Evolutionary conservation across 768 basidiomycete species (phyloP).

Genomic region (Rhodocollybia butyracea): DNA sequence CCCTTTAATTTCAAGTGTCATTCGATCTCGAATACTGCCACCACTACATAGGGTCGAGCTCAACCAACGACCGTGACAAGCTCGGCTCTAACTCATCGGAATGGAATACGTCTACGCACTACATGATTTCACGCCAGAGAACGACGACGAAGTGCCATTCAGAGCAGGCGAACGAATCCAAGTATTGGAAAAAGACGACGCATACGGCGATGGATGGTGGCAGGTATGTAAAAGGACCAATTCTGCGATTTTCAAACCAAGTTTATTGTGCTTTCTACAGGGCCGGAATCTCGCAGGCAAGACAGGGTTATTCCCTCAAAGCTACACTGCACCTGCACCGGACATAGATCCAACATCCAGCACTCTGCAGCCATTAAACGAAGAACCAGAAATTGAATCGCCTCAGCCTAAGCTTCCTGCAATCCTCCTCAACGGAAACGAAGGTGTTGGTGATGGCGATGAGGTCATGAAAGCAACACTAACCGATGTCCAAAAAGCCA

Average conservation of each 20-base stretch:
- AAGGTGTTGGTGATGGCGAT: conserved; percentile 35
- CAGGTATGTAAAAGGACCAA: conserved; percentile 33
- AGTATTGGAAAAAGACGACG: conserved; percentile 90
- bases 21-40: too few relatives aligned
- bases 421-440: conserved; percentile 21
- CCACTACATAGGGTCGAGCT: too few relatives aligned
- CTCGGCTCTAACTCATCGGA: too few relatives aligned
- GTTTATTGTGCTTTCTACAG: conserved; percentile 37
- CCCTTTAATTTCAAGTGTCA: too few relatives aligned
- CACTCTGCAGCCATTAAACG: conserved; percentile 41
- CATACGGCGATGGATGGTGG: conserved; percentile 97
- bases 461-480: conserved; percentile 84
- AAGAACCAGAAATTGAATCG: conserved; percentile 43
- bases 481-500: conserved; percentile 88
- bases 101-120: conserved; percentile 87
- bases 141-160: conserved; percentile 91
- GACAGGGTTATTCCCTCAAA: conserved; percentile 88
- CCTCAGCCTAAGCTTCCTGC: conserved; percentile 26
- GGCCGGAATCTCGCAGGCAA: conserved; percentile 81
- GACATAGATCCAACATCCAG: conserved; percentile 19
- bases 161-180: conserved; percentile 83
- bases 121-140: conserved; percentile 87
- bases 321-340: conserved; percentile 70
- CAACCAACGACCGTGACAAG: too few relatives aligned
- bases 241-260: background rate